Evolutionary conservation across 257 asterid genomes (phyloP).

Genomic region (Fraxinus quadrangulata): DNA sequence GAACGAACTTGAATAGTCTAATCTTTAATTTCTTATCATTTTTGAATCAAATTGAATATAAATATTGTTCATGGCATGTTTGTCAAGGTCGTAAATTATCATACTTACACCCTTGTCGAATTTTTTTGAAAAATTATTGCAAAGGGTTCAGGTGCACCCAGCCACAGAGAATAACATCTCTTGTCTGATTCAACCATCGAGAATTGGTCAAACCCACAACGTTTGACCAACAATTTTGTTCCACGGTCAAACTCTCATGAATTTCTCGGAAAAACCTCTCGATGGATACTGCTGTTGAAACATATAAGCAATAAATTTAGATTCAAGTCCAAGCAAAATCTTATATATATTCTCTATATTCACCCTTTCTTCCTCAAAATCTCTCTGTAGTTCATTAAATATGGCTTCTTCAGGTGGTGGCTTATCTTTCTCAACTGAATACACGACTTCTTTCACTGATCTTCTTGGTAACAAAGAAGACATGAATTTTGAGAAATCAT

Average conservation of each 20-base stretch:
- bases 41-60: too few species aligned
- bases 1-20: too few species aligned
- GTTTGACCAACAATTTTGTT: conserved; percentile 9
- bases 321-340: background rate
- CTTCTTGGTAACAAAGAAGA: conserved; percentile 18
- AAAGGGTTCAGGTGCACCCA: background rate
- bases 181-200: conserved; percentile 38
- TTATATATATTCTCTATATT: background rate
- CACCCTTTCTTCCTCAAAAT: background rate
- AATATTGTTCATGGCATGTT: too few species aligned
- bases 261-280: background rate
- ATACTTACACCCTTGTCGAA: too few species aligned
- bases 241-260: conserved; percentile 4
- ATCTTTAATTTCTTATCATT: too few species aligned
- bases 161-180: conserved; percentile 4
- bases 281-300: background rate
- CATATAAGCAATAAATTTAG: background rate
- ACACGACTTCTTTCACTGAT: conserved; percentile 29
- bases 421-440: conserved; percentile 14
- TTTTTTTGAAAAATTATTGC: background rate
- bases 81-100: too few species aligned
- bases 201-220: conserved; percentile 42
- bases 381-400: background rate
- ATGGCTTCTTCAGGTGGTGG: conserved; percentile 5
- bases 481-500: conserved; percentile 1